Evolutionary conservation across 176 grass and related monocot genomes (phyloP).

Genomic region (Rhipidocladum racemiflorum): DNA sequence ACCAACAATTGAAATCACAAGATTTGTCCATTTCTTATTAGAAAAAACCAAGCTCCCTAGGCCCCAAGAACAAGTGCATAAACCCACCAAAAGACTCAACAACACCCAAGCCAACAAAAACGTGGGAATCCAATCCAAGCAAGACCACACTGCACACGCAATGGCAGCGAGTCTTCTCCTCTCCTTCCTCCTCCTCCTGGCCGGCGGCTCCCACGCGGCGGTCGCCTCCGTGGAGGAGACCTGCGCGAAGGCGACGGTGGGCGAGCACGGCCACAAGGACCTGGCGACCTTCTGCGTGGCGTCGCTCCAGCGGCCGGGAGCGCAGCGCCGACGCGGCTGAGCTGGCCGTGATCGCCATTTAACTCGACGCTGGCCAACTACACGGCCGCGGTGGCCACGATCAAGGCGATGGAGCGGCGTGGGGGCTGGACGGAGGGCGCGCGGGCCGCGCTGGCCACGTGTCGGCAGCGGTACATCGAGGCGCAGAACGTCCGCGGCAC

Average conservation of each 20-base stretch:
- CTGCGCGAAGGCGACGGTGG: conserved; percentile 33
- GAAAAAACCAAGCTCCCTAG: background rate
- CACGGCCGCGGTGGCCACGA: conserved; percentile 38
- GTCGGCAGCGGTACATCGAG: conserved; percentile 36
- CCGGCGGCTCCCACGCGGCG: background rate
- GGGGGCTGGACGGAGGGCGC: conserved; percentile 14
- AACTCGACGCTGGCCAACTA: conserved; percentile 55
- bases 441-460: conserved; percentile 31
- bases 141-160: background rate
- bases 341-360: conserved; percentile 40
- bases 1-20: no score
- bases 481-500: conserved; percentile 53
- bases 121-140: background rate
- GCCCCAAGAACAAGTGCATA: conserved; percentile 10
- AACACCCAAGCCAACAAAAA: background rate
- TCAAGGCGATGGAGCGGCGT: conserved; percentile 28
- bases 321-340: conserved; percentile 28
- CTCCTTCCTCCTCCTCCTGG: background rate
- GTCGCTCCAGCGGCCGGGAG: conserved; percentile 34
- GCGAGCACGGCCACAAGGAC: background rate
- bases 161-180: conserved; percentile 21
- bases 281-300: conserved; percentile 40
- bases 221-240: background rate
- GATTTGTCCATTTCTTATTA: no score
- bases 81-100: background rate